Conservation (phyloP, 2,329 filamentous ascomycete genomes). For the Clathrospora elynae region DNA sequence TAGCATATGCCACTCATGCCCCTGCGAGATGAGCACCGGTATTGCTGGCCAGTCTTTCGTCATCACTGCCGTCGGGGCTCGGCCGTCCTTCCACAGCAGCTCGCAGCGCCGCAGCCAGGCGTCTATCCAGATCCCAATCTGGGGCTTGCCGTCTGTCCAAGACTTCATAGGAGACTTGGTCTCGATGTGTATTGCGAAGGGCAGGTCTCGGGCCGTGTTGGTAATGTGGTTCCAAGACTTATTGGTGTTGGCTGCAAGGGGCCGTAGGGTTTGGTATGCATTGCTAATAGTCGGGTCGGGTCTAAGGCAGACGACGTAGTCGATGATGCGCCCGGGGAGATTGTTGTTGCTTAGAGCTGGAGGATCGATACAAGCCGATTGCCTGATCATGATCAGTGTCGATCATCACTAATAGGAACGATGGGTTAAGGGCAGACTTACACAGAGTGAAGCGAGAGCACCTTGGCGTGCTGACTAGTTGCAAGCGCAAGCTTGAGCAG, state of each 20-base stretch:
- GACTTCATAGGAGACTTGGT: conserved; percentile 34
- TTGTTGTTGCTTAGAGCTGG: conserved; percentile 19
- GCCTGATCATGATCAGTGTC: conserved; percentile 14
- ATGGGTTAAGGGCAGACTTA: conserved; percentile 16
- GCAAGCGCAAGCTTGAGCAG: conserved; percentile 28
- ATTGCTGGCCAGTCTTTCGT: conserved; percentile 21
- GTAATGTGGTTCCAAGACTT: conserved; percentile 31
- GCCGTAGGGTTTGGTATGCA: conserved; percentile 22
- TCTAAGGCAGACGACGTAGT: conserved; percentile 32
- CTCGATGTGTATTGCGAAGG: conserved; percentile 32
- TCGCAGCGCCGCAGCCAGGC: conserved; percentile 29
- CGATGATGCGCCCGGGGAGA: conserved; percentile 27
- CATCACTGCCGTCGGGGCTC: conserved; percentile 1
- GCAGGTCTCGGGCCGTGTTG: conserved; percentile 11
- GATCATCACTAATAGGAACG: conserved; percentile 1
- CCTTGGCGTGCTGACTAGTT: conserved; percentile 19
- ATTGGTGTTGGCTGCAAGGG: conserved; percentile 14
- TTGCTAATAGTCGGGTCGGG: conserved; percentile 17
- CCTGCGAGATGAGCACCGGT: conserved; percentile 31
- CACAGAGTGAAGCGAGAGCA: conserved; percentile 22
- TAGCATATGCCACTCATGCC: conserved; percentile 36
- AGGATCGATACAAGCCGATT: conserved; percentile 29
- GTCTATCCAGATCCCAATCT: conserved; percentile 33
- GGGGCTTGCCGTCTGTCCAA: conserved; percentile 34
- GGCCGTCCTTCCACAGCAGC: conserved; percentile 16